phyloP scores from a whole-genome alignment of 1,139 yeast species.

The Sugiyamaella castrensis region DNA sequence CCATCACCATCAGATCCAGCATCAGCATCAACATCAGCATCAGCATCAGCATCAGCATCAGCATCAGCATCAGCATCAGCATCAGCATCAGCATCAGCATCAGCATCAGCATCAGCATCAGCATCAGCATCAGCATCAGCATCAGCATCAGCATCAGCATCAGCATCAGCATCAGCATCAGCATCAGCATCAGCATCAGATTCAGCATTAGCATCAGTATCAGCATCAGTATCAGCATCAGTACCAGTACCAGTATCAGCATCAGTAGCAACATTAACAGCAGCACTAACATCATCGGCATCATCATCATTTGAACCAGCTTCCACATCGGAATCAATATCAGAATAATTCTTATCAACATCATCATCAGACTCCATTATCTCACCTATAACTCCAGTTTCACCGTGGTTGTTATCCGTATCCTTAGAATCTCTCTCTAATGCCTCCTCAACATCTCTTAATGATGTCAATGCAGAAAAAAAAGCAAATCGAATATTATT shows the following conservation, averaged over 20 bases:
- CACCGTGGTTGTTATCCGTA: no score
- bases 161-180: no score
- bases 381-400: no score
- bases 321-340: no score
- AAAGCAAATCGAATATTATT: constrained; percentile 80
- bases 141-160: no score
- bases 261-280: constrained; percentile 34
- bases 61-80: constrained; percentile 30
- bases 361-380: background rate
- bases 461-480: constrained; percentile 84
- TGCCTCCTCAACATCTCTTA: constrained; percentile 25
- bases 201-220: no score
- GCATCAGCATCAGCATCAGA: background rate
- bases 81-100: constrained; percentile 38
- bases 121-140: no score
- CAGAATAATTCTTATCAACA: no score
- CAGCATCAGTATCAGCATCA: constrained; percentile 30
- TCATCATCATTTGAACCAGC: no score
- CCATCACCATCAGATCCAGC: constrained; percentile 1
- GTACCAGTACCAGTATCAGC: constrained; percentile 29
- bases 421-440: constrained; percentile 15
- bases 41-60: constrained; percentile 31
- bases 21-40: no score
- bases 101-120: constrained; percentile 25
- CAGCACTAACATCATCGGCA: constrained; percentile 36